Evolutionary conservation across 306 rosid genomes (phyloP), one percentile per base, ranked within the genome.

Genomic region (Fragaria ananassa): DNA sequence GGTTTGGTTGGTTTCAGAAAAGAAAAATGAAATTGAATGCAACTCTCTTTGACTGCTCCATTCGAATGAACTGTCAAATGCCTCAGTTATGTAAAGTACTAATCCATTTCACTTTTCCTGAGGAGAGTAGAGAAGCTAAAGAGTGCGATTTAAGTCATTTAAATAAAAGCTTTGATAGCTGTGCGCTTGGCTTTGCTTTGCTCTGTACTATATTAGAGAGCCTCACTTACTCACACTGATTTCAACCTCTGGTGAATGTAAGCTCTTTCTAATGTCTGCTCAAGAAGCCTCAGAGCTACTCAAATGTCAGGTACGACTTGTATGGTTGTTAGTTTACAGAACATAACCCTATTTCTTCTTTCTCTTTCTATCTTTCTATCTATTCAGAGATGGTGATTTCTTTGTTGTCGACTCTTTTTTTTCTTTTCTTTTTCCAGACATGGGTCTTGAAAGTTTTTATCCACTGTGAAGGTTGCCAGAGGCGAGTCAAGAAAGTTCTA

Each of bases 381-480:
- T 15, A 19, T 51, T 15, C 9, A 44, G n/a, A 9, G 29, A 10
- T 74, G 44, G 19, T 68, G 9, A 9, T 14, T 44, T 72, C 71
- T 42, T 39, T 49, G 0, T 80, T 53, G 25, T 18, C 19, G 10
- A 1, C 8, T 1, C 8, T 51, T 51, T 64, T 77, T 18, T 6
- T 18, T 3, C 8, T 41, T 0, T 18, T 17, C 18, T 64, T 77
- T 7, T 54, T 50, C 63, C 87, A 90, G 97, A 90, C 89, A 44
- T 88, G 91, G 97, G 72, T 84, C 74, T 82, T 92, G 88, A 92
- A 83, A 84, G 93, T 92, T 74, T 86, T 91, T 70, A 91, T 93
- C 78, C 89, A 93, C 86, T 91, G 98, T 69, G 93, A 93, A 74
- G 98, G 98, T 68, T 93, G 98, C 87, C 87, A 87, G 63, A 88